Base-by-base conservation (phyloP, 2,329 filamentous ascomycete species). In the Stemphylium beticola region DNA sequence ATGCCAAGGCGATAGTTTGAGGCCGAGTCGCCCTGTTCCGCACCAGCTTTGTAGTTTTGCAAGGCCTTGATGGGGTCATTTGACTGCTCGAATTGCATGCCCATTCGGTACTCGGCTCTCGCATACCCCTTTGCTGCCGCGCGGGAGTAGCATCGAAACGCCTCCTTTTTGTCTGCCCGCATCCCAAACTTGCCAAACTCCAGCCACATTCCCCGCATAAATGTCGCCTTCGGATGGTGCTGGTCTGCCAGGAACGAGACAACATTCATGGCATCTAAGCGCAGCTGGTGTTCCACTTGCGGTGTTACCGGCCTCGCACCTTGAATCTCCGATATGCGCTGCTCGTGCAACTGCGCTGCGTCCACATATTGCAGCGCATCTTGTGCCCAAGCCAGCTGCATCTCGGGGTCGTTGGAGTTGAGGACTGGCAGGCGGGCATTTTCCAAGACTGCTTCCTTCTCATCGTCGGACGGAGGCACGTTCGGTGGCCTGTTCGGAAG, bases 141-240 rank as follows among this genome's bases (percentile, higher is more conserved):
- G 67, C 88, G 83, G 58, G 87, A 87, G 77, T 98, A 99, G 67
- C 89, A 90, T 57, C 87, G 79, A 73, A 96, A 98, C 7, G 95
- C 93, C 77, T 97, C 93, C 69, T 93, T 93, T 79, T 96, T 96
- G 80, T 99, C 95, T 56, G 92, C 83, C 24, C 92, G 87, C 75
- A 89, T 87, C 34, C 92, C 92, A 72, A 97, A 98, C 72, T 96
- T 96, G 65, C 95, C 95, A 81, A 98, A 99, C 74, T 99, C 95
- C 45, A 96, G 82, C 95, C 95, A 99, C 83, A 96, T 97, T 55
- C 92, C 91, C 67, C 87, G 87, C 80, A 98, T 91, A 74, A 98
- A 99, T 63, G 96, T 87, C 20, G 95, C 95, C 71, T 95, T 92
- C 20, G 95, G 95, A 67, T 99, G 95, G 60, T 89, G 87, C 74